Conservation (phyloP, 164 flowering plant genomes). For the Aristolochia contorta region DNA sequence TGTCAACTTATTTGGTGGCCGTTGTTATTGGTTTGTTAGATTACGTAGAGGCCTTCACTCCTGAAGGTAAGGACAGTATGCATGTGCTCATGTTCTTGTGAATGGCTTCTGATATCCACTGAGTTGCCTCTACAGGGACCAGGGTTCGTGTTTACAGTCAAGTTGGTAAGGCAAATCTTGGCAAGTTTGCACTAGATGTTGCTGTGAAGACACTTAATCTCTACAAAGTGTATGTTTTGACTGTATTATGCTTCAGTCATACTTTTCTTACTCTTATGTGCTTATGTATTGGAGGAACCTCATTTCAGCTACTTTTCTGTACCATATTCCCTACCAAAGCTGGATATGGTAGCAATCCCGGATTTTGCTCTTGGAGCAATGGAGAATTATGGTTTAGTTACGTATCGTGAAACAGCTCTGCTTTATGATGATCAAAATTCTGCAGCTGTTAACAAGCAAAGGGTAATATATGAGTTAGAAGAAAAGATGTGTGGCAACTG, state of each 20-base stretch:
- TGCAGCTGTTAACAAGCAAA: slow-evolving; percentile 84
- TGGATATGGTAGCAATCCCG: slow-evolving; percentile 97
- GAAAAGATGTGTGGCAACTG: no score
- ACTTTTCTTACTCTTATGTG: no score
- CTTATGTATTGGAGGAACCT: no score
- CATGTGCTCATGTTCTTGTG: no score
- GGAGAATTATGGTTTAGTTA: slow-evolving; percentile 98
- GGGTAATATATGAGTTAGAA: slow-evolving; percentile 33
- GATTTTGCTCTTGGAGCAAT: slow-evolving; percentile 99
- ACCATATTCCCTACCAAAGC: slow-evolving; percentile 85
- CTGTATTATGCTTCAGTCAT: no score
- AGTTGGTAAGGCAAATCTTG: slow-evolving; percentile 79
- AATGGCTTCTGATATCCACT: no score
- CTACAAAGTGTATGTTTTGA: slow-evolving; percentile 51
- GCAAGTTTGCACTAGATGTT: slow-evolving; percentile 84
- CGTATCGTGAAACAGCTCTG: slow-evolving; percentile 88
- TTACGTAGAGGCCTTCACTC: slow-evolving; percentile 70
- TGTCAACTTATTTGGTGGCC: slow-evolving; percentile 98
- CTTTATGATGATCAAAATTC: slow-evolving; percentile 91
- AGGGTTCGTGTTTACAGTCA: slow-evolving; percentile 84
- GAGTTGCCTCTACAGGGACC: slow-evolving; percentile 35
- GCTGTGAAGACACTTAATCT: slow-evolving; percentile 84
- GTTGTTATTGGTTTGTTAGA: slow-evolving; percentile 92
- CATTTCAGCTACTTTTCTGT: slow-evolving; percentile 63
- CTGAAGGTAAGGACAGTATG: slow-evolving; percentile 52